Base-by-base conservation (phyloP, 345 rosid genomes). In the Rubroshorea leprosula region DNA sequence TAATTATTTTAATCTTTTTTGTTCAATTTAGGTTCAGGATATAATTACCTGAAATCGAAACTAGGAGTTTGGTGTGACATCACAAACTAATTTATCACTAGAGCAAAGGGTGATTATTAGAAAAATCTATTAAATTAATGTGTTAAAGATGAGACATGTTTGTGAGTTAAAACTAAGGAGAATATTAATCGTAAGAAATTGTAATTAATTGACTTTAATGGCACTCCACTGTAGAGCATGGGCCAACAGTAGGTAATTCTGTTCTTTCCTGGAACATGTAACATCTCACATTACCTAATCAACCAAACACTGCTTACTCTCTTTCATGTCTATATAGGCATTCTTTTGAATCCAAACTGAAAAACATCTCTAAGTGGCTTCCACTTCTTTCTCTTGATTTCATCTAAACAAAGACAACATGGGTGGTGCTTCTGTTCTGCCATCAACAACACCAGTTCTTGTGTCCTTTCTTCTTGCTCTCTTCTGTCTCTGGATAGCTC, bases 221-320 rank as follows among this genome's bases (percentile, higher is more conserved):
- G 51, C 61, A 74, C 87, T 76, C 79, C 27, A 78, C 51, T 51
- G 58, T 58, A 47, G 58, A 62, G 43, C 48, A 22, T 65, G 75
- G 69, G 27, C 71, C 68, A 66, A 21, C 54, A 63, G 56, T 70
- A 51, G 74, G 72, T 73, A 20, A 69, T 59, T 49, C 47, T 23
- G 48, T 52, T 70, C 50, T 41, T 31, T 43, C 58, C 51, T 49
- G 57, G 6, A 26, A 54, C 43, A 49, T 38, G 25, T 44, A 14
- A 61, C 52, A 41, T 54, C 43, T 44, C 44, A 23, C 4, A 16
- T 43, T 22, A 66, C 71, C 66, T 65, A 63, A 69, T 63, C 61
- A 51, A 59, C 66, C 68, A 31, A 55, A 41, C 66, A 38, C n/a
- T 13, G 0, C 6, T 6, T 20, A 13, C 5, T 51, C 55, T 15